Evolutionary conservation across 441 rosid genomes (phyloP).

Genomic region (Mallotus repandus): DNA sequence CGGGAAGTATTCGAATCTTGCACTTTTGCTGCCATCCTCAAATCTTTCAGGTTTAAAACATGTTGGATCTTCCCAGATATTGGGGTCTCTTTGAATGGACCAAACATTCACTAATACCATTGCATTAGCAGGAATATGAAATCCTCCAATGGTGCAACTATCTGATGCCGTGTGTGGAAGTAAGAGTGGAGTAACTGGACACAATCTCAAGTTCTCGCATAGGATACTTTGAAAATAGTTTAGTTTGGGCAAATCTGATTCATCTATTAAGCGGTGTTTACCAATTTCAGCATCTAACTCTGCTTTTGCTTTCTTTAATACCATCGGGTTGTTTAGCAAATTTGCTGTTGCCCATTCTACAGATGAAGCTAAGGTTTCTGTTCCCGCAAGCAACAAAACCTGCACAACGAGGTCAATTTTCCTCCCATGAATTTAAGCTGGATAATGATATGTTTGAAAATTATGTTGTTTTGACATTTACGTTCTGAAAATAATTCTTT

Average conservation of each 20-base stretch:
- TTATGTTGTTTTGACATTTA: too few species aligned
- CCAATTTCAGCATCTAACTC: neutral
- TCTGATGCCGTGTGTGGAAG: conserved; percentile 1
- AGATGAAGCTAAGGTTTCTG: neutral
- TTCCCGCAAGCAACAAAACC: neutral
- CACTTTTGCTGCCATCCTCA: neutral
- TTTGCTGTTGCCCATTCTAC: too few species aligned
- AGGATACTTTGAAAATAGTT: neutral
- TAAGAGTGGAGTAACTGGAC: conserved; percentile 1
- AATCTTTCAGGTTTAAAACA: conserved; percentile 11
- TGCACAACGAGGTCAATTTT: neutral
- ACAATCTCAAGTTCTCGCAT: neutral
- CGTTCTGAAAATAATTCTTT: too few species aligned
- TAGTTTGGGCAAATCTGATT: neutral
- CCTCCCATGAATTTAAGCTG: too few species aligned
- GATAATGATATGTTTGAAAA: too few species aligned
- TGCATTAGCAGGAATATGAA: neutral
- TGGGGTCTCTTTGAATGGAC: conserved; percentile 3
- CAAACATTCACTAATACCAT: neutral
- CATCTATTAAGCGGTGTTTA: neutral
- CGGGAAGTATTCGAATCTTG: neutral
- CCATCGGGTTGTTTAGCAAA: neutral
- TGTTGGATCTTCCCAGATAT: neutral
- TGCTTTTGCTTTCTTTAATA: neutral
- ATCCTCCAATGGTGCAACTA: neutral